Percentiles rank a stretch among this genome's conserved stretches.
Evolutionary conservation across 768 basidiomycete species (phyloP).

Genomic region (Boletus speciosus): DNA sequence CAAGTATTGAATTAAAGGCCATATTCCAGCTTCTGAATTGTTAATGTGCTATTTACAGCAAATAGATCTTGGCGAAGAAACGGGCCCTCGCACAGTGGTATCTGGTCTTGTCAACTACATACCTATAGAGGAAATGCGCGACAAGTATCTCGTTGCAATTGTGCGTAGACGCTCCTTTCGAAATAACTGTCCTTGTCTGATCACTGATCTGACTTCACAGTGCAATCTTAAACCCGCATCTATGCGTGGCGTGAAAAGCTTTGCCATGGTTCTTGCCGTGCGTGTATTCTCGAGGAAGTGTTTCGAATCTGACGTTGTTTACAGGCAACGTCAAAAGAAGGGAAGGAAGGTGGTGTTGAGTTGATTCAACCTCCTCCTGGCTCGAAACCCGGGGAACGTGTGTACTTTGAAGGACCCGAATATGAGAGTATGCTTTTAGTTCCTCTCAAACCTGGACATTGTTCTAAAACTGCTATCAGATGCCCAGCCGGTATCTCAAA

Average conservation of each 20-base stretch:
- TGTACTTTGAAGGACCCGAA: constrained; percentile 92
- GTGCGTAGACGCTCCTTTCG: constrained; percentile 39
- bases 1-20: constrained; percentile 25
- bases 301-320: neutral
- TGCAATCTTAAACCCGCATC: constrained; percentile 93
- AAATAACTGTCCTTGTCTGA: neutral
- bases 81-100: constrained; percentile 92
- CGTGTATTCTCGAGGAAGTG: constrained; percentile 19
- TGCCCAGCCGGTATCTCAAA: constrained; percentile 67
- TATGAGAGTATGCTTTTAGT: constrained; percentile 60
- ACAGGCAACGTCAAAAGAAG: constrained; percentile 87
- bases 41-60: constrained; percentile 45
- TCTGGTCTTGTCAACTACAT: constrained; percentile 97
- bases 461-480: constrained; percentile 34
- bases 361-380: constrained; percentile 84
- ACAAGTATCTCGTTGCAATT: constrained; percentile 78
- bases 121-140: constrained; percentile 89
- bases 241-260: constrained; percentile 98
- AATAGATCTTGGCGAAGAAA: constrained; percentile 95
- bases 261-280: constrained; percentile 95
- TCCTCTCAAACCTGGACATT: neutral
- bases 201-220: constrained; percentile 33
- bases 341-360: constrained; percentile 88
- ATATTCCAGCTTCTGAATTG: neutral
- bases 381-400: constrained; percentile 85